Percentiles rank a stretch among this genome's conserved stretches.
phyloP scores from a whole-genome alignment of 768 basidiomycete species.

The Lactarius trivialis region DNA sequence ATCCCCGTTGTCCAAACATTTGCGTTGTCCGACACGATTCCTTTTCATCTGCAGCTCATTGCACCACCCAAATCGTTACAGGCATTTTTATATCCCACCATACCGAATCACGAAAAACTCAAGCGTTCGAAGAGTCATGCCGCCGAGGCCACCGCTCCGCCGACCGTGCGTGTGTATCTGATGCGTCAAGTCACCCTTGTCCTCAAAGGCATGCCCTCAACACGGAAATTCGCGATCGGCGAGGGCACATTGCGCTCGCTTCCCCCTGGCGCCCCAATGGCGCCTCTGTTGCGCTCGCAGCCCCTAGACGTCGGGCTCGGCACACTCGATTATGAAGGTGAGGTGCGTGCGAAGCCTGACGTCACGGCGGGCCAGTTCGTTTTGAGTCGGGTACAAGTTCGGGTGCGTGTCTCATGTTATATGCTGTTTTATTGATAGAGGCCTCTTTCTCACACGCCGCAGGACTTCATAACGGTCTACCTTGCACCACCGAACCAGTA shows the following conservation, averaged over 20 bases:
- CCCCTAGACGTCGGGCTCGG: constrained; percentile 29
- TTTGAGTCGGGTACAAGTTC: constrained; percentile 40
- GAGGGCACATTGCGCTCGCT: constrained; percentile 45
- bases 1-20: constrained; percentile 51
- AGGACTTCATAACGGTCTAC: constrained; percentile 55
- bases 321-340: constrained; percentile 58
- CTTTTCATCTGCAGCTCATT: constrained; percentile 58
- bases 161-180: constrained; percentile 43
- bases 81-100: constrained; percentile 36
- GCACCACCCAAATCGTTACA: constrained; percentile 41
- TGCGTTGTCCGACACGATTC: constrained; percentile 49
- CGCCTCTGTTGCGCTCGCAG: constrained; percentile 22
- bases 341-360: constrained; percentile 36
- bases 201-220: constrained; percentile 33
- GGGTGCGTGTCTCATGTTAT: constrained; percentile 36
- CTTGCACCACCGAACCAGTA: constrained; percentile 36
- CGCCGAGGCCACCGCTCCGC: constrained; percentile 3
- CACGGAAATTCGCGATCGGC: constrained; percentile 38
- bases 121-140: constrained; percentile 22
- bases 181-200: constrained; percentile 43
- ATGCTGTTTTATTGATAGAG: background rate
- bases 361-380: constrained; percentile 42
- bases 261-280: constrained; percentile 31
- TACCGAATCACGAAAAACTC: constrained; percentile 7
- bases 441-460: background rate